Percentiles rank a stretch among this genome's conserved stretches.
Conservation (phyloP, 352 stramenopile species). For the Globisporangium nagaii region DNA sequence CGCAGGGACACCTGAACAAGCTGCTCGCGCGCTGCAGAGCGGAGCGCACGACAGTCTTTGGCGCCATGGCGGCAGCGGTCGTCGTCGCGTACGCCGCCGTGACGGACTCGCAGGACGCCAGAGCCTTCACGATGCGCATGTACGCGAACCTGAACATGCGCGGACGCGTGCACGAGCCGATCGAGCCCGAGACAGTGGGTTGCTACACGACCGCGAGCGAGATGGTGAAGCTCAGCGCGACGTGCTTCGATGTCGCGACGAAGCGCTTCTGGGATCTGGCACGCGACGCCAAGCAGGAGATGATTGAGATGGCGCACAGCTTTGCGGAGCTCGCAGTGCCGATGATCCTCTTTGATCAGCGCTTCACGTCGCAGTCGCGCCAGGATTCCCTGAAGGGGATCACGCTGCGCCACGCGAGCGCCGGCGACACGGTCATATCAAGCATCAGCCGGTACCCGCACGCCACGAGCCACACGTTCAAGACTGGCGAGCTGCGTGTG, state of each 20-base stretch:
- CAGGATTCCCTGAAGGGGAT: not conserved
- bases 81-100: conserved; percentile 16
- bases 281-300: conserved; percentile 5
- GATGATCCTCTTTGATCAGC: not conserved
- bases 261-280: conserved; percentile 11
- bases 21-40: conserved; percentile 17
- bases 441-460: conserved; percentile 6
- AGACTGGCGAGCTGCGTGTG: too few relatives aligned
- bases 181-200: conserved; percentile 20
- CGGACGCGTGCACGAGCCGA: conserved; percentile 8
- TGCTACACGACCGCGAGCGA: conserved; percentile 15
- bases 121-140: not conserved
- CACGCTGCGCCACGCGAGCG: not conserved
- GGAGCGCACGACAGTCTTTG: conserved; percentile 24
- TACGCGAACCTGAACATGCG: conserved; percentile 14
- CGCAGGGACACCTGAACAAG: conserved; percentile 14
- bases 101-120: not conserved
- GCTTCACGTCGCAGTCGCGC: not conserved
- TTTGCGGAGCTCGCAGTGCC: not conserved
- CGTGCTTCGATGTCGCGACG: not conserved
- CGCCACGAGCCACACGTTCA: not conserved
- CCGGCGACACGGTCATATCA: conserved; percentile 1
- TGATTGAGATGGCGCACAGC: not conserved
- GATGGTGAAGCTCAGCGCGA: not conserved
- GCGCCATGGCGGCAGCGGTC: conserved; percentile 17